phyloP scores from a whole-genome alignment of 768 basidiomycete genomes.

The Dentipellis fragilis region DNA sequence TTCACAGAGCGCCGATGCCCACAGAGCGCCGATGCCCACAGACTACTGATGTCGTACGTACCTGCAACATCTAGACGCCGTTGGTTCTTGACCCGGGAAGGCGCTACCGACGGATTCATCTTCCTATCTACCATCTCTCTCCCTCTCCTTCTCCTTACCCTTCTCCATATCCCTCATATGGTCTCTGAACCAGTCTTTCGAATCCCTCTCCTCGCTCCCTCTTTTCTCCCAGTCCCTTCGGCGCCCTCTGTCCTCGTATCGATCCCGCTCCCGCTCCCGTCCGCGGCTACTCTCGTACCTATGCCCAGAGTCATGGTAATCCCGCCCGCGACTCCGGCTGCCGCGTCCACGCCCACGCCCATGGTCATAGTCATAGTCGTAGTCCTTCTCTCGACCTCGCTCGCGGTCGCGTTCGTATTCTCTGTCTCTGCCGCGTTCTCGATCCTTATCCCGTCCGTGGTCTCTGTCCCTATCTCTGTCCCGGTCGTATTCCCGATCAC shows the following conservation, averaged over 20 bases:
- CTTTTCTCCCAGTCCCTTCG: not conserved
- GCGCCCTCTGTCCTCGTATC: not conserved
- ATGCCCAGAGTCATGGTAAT: not conserved
- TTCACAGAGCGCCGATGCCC: too few species aligned
- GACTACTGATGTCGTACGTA: too few species aligned
- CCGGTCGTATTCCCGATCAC: too few species aligned
- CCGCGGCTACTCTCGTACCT: not conserved
- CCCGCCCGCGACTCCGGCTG: not conserved
- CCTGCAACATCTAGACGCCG: too few species aligned
- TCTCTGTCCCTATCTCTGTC: not conserved
- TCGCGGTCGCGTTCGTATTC: not conserved
- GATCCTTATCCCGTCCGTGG: not conserved
- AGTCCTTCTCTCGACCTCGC: not conserved
- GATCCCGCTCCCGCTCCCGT: not conserved
- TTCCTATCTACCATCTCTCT: not conserved
- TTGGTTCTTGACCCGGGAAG: too few species aligned
- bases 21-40: too few species aligned
- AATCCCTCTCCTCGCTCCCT: not conserved
- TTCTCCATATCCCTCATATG: not conserved
- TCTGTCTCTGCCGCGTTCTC: not conserved
- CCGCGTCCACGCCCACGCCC: not conserved
- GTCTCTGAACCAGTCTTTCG: not conserved
- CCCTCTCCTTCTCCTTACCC: not conserved
- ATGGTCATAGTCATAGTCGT: not conserved
- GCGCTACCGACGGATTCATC: too few species aligned